Base-by-base conservation (phyloP, 2,329 filamentous ascomycete species). In the Botrytis squamosa region DNA sequence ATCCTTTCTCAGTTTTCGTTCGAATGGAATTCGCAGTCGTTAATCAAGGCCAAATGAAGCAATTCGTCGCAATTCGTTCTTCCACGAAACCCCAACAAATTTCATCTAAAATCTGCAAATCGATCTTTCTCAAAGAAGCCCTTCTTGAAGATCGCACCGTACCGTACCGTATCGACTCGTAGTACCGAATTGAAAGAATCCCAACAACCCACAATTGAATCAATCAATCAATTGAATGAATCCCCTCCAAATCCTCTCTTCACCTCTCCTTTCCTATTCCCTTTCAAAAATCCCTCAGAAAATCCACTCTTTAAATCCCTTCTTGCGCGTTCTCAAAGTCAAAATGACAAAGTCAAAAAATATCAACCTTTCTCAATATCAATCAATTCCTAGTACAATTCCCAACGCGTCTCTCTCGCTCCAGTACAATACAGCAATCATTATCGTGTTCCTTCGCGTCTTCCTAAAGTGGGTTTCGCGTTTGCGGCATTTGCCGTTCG, bases 381-480 rank as follows among this genome's bases (percentile, higher is more conserved):
- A 63, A 40, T 40, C 36, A 62, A 66, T 36, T 8, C 22, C 42
- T 36, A 36, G 18, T 25, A 55, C 16, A 4, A 55, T 55, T 57
- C n/a, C 2, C n/a, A 49, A 67, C 64, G 64, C 64, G 64, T 67
- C 33, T 52, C 49, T 55, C 20, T 46, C 20, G 20, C 44, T 46
- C 8, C 46, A 22, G 20, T 25, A 25, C 44, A 18, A 60, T 38
- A 2, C 6, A 3, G 8, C 63, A 12, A 12, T 5, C 25, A 66
- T 36, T 4, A 25, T 52, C 44, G 29, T 49, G 44, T 49, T 38
- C 44, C n/a, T 18, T 66, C 64, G 64, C 64, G 64, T 67, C 64
- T 40, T 55, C 46, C 65, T 40, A 40, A 55, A 67, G 65, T 67
- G 16, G 65, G 65, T 67, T 55, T 67, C 65, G 64, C 64, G 64